A percentile compares a stretch with the other conserved stretches of the same genome.
These are phyloP conservation scores for Rhododendron griersonianum DNA, from an alignment of 148 eudicot genomes.

Conservation along the genomic window DNA sequence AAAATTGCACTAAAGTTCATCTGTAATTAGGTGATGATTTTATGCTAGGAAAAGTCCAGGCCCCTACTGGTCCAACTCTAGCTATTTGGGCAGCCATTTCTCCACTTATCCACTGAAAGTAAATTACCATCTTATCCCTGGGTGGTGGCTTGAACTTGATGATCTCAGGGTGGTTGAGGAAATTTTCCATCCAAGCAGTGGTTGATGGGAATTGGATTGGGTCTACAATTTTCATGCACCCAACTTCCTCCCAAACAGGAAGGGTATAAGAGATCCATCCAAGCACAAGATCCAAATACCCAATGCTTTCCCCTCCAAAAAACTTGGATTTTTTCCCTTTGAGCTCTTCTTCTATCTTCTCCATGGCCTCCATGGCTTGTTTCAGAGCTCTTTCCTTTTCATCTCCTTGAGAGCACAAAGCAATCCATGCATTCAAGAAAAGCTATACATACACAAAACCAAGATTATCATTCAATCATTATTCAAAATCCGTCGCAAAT, in stretches of 20 bases:
- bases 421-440: neutral
- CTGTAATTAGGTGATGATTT: too few relatives aligned
- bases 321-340: slow-evolving; percentile 8
- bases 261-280: slow-evolving; percentile 20
- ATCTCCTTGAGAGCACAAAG: slow-evolving; percentile 20
- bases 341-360: slow-evolving; percentile 21
- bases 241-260: slow-evolving; percentile 27
- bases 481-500: neutral
- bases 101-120: neutral
- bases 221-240: slow-evolving; percentile 20
- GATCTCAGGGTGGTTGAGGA: slow-evolving; percentile 14
- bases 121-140: slow-evolving; percentile 7
- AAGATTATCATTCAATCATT: neutral
- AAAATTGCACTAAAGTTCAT: too few relatives aligned
- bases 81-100: neutral
- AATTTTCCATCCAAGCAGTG: slow-evolving; percentile 17
- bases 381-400: slow-evolving; percentile 10
- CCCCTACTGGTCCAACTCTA: neutral
- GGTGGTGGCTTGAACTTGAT: slow-evolving; percentile 21
- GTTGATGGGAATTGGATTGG: slow-evolving; percentile 16
- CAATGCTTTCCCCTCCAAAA: slow-evolving; percentile 29
- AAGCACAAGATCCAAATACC: slow-evolving; percentile 19
- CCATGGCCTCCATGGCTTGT: slow-evolving; percentile 10
- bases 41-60: neutral
- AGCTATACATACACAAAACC: neutral